Percentiles rank a stretch among this genome's conserved stretches.
phyloP scores from a whole-genome alignment of 805 yeast genomes.

The baker's yeast (Saccharomyces cerevisiae) region DNA sequence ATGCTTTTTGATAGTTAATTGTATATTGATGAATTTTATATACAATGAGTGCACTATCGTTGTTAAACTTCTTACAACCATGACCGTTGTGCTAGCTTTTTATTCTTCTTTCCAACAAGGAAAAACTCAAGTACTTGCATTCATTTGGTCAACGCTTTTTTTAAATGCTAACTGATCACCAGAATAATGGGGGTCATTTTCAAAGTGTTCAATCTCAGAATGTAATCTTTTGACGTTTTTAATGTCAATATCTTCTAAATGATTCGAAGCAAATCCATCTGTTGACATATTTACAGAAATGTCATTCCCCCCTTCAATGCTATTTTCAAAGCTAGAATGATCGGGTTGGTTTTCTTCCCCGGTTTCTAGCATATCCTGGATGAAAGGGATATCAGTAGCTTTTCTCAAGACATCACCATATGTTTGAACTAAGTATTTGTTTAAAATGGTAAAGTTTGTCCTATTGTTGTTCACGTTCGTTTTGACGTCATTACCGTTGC shows the following conservation, averaged over 20 bases:
- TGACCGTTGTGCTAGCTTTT: neutral
- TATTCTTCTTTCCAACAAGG: neutral
- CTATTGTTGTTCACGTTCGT: constrained; percentile 10
- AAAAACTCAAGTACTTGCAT: neutral
- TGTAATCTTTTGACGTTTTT: neutral
- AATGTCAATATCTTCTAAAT: neutral
- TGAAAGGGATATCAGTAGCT: constrained; percentile 24
- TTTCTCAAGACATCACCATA: constrained; percentile 26
- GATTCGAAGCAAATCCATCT: neutral
- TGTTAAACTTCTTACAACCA: neutral
- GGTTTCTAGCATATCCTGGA: constrained; percentile 18
- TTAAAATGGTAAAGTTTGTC: constrained; percentile 22
- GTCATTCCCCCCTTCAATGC: neutral
- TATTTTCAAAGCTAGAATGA: constrained; percentile 3
- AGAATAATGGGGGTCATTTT: neutral
- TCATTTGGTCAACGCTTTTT: neutral
- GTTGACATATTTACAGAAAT: neutral
- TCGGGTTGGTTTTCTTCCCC: constrained; percentile 1
- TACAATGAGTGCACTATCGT: constrained; percentile 1
- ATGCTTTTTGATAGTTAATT: neutral
- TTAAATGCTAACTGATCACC: neutral
- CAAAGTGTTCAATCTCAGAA: constrained; percentile 1
- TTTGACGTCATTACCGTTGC: constrained; percentile 11
- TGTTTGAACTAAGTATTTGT: constrained; percentile 26
- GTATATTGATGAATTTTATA: neutral